Conservation (phyloP, 345 rosid species). For the Ricinus communis region DNA sequence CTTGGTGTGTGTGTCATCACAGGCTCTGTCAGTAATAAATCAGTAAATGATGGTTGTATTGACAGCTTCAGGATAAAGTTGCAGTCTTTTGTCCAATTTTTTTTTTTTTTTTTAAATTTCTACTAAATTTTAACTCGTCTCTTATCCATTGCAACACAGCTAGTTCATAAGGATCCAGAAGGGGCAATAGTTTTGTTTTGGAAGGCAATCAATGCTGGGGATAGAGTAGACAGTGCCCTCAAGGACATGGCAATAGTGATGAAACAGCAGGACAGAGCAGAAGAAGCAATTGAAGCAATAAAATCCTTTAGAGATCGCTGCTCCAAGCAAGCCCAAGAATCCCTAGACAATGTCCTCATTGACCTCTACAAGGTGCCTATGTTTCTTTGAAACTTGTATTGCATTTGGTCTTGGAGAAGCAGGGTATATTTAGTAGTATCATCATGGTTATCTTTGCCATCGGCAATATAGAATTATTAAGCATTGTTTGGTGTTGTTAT, state of each 20-base stretch:
- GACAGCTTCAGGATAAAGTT: background rate
- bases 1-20: no score
- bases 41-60: background rate
- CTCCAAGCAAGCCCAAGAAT: conserved; percentile 79
- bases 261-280: conserved; percentile 76
- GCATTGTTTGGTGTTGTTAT: background rate
- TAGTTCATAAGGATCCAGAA: conserved; percentile 80
- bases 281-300: conserved; percentile 91
- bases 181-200: conserved; percentile 77
- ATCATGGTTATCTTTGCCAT: background rate
- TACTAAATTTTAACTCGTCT: background rate
- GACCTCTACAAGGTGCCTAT: conserved; percentile 83
- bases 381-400: background rate
- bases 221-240: conserved; percentile 86
- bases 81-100: background rate
- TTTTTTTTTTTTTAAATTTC: background rate
- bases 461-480: background rate
- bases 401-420: background rate
- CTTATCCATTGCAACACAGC: conserved; percentile 32
- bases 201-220: conserved; percentile 90
- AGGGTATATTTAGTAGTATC: background rate
- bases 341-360: conserved; percentile 88
- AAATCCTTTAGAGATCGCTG: conserved; percentile 81
- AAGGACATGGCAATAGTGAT: conserved; percentile 97
- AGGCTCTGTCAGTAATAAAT: no score